Percentiles rank a stretch among this genome's conserved stretches.
phyloP scores from a whole-genome alignment of 2,329 filamentous ascomycete species.

The Phyllosticta citriasiana region DNA sequence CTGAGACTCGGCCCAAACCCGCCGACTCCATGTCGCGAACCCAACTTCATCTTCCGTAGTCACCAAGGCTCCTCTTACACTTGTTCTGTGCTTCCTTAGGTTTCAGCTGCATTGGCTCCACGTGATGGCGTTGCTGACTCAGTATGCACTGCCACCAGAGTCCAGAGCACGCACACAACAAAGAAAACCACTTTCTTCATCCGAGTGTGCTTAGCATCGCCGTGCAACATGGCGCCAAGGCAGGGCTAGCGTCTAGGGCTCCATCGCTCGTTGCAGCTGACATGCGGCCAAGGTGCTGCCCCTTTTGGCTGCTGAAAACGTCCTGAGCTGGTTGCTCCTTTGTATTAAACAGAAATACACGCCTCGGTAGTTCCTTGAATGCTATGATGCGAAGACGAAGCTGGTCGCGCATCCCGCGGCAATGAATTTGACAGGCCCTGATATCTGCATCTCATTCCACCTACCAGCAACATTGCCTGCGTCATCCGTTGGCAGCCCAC shows the following conservation, averaged over 20 bases:
- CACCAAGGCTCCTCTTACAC: background rate
- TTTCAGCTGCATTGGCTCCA: background rate
- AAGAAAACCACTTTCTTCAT: background rate
- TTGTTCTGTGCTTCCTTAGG: background rate
- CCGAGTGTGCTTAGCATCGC: background rate
- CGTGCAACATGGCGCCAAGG: background rate
- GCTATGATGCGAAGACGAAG: slow-evolving; percentile 50
- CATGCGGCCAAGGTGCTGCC: background rate
- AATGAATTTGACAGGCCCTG: slow-evolving; percentile 47
- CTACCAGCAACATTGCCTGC: slow-evolving; percentile 58
- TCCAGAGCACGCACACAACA: background rate
- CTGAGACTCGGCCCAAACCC: background rate
- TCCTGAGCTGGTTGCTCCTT: background rate
- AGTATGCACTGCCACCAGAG: background rate
- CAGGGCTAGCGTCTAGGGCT: background rate
- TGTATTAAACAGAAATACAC: background rate
- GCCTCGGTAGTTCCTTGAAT: background rate
- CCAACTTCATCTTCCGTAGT: too few relatives aligned
- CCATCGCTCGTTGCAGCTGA: background rate
- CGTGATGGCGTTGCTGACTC: background rate
- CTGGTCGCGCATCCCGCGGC: slow-evolving; percentile 88
- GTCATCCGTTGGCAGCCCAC: slow-evolving; percentile 54
- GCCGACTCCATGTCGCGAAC: too few relatives aligned
- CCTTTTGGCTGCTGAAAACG: background rate
- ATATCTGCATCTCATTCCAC: slow-evolving; percentile 55